Evolutionary conservation across 176 grass and related monocot species (phyloP), one percentile per base, ranked within the genome.

Genomic region (Aegilops bicornis): DNA sequence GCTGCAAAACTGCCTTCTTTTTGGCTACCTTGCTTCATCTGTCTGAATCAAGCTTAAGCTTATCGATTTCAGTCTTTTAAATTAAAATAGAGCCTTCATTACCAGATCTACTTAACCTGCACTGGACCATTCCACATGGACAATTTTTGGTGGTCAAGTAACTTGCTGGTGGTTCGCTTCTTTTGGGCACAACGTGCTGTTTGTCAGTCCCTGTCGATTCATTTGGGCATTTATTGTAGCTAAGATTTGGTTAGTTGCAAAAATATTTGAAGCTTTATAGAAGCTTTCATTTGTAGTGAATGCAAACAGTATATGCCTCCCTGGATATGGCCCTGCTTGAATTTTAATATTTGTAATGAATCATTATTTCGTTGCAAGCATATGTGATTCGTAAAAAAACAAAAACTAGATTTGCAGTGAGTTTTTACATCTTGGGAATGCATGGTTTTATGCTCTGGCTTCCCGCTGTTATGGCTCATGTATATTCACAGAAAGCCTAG

Each of bases 241-340:
- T 31, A 22, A 15, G 43, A 64, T 42, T 64, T 83, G 22, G 31
- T 83, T 84, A 25, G 65, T 83, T 79, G 64, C 84, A 65, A 25
- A 39, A 6, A 86, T 72, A 52, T 74, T 67, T 90, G 58, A 69
- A 83, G 42, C 47, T 80, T 59, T 22, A 69, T 69, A 29, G 12
- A 61, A 39, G 43, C 12, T 84, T 27, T 10, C 45, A 27, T 68
- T 67, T 87, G 35, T 58, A 45, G 69, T 76, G 63, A 75, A 78
- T 74, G 66, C 32, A 68, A 59, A 69, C 45, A 90, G 39, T 35
- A 54, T 87, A 23, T 47, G 48, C 19, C 23, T 36, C 60, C 45
- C 47, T 87, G 81, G 14, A 6, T 69, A 10, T 25, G 10, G 25
- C 24, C 48, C 60, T 71, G 78, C 11, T 50, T 50, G 7, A 36